These are phyloP conservation scores for Casuarina equisetifolia DNA, from an alignment of 306 rosid species.

Conservation along the genomic window DNA sequence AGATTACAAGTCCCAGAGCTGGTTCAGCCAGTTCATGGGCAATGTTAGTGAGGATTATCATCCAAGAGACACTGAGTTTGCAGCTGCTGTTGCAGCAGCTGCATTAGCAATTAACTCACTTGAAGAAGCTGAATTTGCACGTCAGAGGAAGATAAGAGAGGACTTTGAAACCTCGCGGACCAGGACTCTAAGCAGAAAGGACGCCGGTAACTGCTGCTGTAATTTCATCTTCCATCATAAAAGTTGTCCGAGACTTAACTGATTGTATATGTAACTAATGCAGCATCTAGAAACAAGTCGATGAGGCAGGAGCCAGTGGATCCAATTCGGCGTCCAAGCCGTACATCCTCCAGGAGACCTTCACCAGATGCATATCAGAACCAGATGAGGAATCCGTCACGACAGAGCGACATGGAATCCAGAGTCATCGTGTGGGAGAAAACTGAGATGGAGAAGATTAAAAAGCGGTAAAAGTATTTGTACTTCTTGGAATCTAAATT, in stretches of 20 bases:
- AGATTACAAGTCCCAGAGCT: conserved; percentile 23
- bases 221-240: not conserved
- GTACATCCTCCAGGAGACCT: conserved; percentile 29
- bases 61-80: conserved; percentile 42
- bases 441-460: conserved; percentile 50
- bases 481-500: not conserved
- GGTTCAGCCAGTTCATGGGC: conserved; percentile 23
- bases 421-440: conserved; percentile 57
- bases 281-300: conserved; percentile 42
- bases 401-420: conserved; percentile 20
- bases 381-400: conserved; percentile 19
- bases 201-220: conserved; percentile 25
- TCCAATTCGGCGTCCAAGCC: conserved; percentile 32
- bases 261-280: conserved; percentile 32
- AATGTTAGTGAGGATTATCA: conserved; percentile 33
- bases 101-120: conserved; percentile 56
- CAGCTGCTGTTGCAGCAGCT: conserved; percentile 61
- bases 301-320: conserved; percentile 28
- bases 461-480: conserved; percentile 36
- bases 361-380: conserved; percentile 25
- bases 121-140: conserved; percentile 40
- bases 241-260: conserved; percentile 17
- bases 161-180: conserved; percentile 32
- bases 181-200: conserved; percentile 28
- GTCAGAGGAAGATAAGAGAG: conserved; percentile 37